Percentiles rank a stretch among this genome's conserved stretches.
Evolutionary conservation across 1,139 yeast genomes (phyloP).

Genomic region (Geotrichum fermentans): DNA sequence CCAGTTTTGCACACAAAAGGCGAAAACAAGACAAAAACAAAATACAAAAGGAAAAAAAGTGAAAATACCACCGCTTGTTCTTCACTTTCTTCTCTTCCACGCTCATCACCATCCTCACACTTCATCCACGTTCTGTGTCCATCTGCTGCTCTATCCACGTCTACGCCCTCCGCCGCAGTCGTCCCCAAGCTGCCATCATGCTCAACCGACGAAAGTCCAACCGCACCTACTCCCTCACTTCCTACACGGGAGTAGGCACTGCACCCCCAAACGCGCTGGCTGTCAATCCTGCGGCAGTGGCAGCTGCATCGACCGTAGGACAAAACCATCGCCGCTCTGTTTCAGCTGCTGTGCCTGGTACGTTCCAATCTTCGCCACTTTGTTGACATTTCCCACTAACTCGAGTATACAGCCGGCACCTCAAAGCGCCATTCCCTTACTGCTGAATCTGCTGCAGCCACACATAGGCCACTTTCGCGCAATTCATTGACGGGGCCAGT

Average conservation of each 20-base stretch:
- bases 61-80: too few species aligned
- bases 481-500: background rate
- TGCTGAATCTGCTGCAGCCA: conserved; percentile 3
- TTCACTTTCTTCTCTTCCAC: too few species aligned
- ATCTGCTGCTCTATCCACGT: too few species aligned
- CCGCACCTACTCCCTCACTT: conserved; percentile 30
- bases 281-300: conserved; percentile 38
- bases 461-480: background rate
- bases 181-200: conserved; percentile 17
- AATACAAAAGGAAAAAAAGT: too few species aligned
- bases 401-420: background rate
- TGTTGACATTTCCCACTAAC: background rate
- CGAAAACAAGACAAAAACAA: too few species aligned
- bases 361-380: background rate
- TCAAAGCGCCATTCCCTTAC: conserved; percentile 36
- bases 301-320: conserved; percentile 43
- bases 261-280: conserved; percentile 28
- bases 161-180: too few species aligned
- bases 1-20: too few species aligned
- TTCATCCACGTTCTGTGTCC: too few species aligned
- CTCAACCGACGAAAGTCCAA: conserved; percentile 28
- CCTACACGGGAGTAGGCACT: conserved; percentile 35
- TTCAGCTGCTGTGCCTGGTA: conserved; percentile 8
- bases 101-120: too few species aligned
- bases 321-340: conserved; percentile 21